Evolutionary conservation across 495 filamentous ascomycete species (phyloP).

Genomic region (Hyaloscypha finlandica): DNA sequence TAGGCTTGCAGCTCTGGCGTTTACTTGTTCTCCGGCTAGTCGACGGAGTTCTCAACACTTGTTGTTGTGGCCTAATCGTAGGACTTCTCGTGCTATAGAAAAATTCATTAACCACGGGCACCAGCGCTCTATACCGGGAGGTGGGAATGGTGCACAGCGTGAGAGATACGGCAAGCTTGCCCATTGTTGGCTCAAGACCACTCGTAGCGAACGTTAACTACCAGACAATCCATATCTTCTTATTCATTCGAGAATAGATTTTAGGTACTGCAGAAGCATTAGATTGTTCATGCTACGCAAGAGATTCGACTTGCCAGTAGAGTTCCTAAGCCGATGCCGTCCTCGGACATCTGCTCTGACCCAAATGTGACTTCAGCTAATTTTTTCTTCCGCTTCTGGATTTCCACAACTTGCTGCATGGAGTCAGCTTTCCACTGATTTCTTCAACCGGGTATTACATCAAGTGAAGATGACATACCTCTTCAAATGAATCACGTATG

Average conservation of each 20-base stretch:
- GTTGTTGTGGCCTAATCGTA: too few species aligned
- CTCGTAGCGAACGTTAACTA: too few species aligned
- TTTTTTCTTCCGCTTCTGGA: conserved; percentile 32
- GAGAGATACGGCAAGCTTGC: too few species aligned
- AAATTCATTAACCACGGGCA: too few species aligned
- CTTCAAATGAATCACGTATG: conserved; percentile 39
- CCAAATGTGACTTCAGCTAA: conserved; percentile 41
- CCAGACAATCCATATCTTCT: too few species aligned
- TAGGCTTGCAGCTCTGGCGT: too few species aligned
- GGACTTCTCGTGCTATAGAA: too few species aligned
- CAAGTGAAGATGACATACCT: conserved; percentile 23
- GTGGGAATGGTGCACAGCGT: too few species aligned
- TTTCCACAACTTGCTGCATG: conserved; percentile 31
- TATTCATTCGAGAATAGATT: conserved; percentile 12
- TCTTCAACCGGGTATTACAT: not conserved
- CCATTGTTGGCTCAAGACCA: too few species aligned
- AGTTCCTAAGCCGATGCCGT: conserved; percentile 44
- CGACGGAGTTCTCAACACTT: too few species aligned
- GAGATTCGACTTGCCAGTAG: not conserved
- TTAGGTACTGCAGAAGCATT: conserved; percentile 7
- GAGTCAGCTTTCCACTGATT: not conserved
- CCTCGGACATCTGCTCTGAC: conserved; percentile 56
- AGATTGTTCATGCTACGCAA: not conserved
- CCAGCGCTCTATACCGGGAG: too few species aligned
- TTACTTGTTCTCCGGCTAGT: too few species aligned